Base-by-base conservation (phyloP, 805 yeast species). In the Kuraishia piskuri region DNA sequence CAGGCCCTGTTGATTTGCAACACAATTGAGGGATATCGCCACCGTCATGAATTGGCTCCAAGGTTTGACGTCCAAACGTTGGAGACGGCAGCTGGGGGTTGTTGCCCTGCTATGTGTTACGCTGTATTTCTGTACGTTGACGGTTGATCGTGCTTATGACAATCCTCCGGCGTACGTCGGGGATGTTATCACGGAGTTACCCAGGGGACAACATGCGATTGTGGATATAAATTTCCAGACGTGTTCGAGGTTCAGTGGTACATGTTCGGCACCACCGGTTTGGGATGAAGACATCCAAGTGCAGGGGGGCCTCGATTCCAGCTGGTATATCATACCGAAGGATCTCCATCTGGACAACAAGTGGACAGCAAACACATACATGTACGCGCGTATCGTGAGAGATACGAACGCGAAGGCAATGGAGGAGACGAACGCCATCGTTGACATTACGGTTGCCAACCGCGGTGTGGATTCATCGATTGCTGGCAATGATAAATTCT, bases 321-420 rank as follows among this genome's bases (percentile, higher is more conserved):
- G 7, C 17, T 61, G 65, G 64, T 46, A 50, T 17, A 51, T 52
- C 22, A 48, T 63, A 17, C 59, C 62, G 21, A 63, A 63, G 46
- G 64, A 63, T 31, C 56, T 63, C 9, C 23, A 52, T 3, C 48
- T 61, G n/a, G 57, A 54, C 1, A 45, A 52, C 22, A 52, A 37
- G 2, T 54, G 56, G 56, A 48, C 60, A 23, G 46, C 37, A 6
- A 49, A 54, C 5, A 50, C 53, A 5, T 58, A 54, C 49, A 20
- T 63, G 47, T 58, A 51, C 47, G 55, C 58, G 44, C 53, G 54
- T 37, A 55, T 55, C 7, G 55, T 57, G 24, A 40, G 53, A 1
- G 50, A 54, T 2, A 25, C 40, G 1, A 57, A 52, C 36, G 59
- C 57, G 0, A 49, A 45, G 12, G 22, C 22, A 14, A 22, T 25